phyloP scores from a whole-genome alignment of 148 eudicot species.

The Persicaria maculosa region DNA sequence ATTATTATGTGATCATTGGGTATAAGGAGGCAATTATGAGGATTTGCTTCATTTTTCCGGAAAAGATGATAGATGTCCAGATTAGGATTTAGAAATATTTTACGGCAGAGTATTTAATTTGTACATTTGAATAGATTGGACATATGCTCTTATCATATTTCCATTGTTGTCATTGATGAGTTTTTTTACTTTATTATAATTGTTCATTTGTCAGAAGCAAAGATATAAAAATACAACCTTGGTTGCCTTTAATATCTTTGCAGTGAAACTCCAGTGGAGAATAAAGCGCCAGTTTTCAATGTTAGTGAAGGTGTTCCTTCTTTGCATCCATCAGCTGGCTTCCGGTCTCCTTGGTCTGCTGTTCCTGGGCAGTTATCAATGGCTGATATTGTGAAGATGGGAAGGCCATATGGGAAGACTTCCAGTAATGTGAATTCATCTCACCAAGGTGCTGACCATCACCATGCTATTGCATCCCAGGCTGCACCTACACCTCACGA shows the following conservation, averaged over 20 bases:
- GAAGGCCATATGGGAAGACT: constrained; percentile 60
- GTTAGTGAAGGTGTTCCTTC: constrained; percentile 35
- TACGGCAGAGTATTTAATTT: not conserved
- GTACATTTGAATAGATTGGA: not conserved
- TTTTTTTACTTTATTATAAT: not conserved
- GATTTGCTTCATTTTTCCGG: not conserved
- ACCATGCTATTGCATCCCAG: constrained; percentile 29
- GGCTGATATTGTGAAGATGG: constrained; percentile 99
- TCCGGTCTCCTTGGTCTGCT: constrained; percentile 67
- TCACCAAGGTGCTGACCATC: constrained; percentile 28
- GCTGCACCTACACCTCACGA: constrained; percentile 27
- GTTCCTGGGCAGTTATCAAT: constrained; percentile 75
- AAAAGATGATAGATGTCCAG: not conserved
- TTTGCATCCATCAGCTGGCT: constrained; percentile 51
- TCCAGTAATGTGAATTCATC: constrained; percentile 32
- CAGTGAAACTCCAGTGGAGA: constrained; percentile 53
- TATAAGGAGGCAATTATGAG: not conserved
- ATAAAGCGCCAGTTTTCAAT: constrained; percentile 24
- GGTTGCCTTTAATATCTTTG: constrained; percentile 5
- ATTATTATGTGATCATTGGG: not conserved
- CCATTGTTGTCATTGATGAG: not conserved
- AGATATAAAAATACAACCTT: not conserved
- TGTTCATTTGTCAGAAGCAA: not conserved
- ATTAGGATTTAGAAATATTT: not conserved
- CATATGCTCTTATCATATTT: not conserved